Evolutionary conservation across 2,329 filamentous ascomycete genomes (phyloP).

Genomic region (Pseudocercospora ulei): DNA sequence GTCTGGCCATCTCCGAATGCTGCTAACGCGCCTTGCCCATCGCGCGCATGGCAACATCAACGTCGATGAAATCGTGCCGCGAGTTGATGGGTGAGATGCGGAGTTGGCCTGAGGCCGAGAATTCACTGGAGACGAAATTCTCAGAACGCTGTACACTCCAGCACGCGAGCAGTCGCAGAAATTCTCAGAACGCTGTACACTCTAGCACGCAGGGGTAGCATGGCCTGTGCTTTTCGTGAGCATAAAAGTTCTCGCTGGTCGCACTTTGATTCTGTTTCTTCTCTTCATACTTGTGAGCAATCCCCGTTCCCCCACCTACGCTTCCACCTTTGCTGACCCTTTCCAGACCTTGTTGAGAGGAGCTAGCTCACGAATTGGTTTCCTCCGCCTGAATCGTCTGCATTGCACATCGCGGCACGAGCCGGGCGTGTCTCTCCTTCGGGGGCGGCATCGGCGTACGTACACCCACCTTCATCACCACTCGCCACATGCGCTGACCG

Average conservation of each 20-base stretch:
- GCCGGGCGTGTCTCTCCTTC: not conserved
- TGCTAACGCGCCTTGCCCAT: slow-evolving; percentile 8
- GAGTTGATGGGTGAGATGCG: not conserved
- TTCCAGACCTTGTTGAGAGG: slow-evolving; percentile 3
- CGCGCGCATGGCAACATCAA: slow-evolving; percentile 14
- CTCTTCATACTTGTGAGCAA: slow-evolving; percentile 5
- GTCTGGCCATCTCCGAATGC: not conserved
- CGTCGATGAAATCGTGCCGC: not conserved
- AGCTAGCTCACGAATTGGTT: slow-evolving; percentile 5
- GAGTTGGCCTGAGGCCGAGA: not conserved
- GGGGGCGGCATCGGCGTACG: slow-evolving; percentile 6
- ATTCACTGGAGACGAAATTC: too few species aligned
- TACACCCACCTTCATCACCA: not conserved
- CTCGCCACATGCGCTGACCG: not conserved
- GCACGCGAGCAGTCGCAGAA: too few species aligned
- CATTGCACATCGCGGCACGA: slow-evolving; percentile 12
- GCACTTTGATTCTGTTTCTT: not conserved
- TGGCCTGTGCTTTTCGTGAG: not conserved
- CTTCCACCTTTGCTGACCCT: not conserved
- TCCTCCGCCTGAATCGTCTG: not conserved
- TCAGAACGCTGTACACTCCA: too few species aligned
- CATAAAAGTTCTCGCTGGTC: not conserved
- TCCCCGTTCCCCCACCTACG: not conserved
- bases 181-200: too few species aligned
- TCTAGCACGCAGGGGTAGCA: too few species aligned